Percentiles rank a stretch among this genome's conserved stretches.
phyloP scores from a whole-genome alignment of 371 early-diverging fungal genomes.

The Apophysomyces variabilis region DNA sequence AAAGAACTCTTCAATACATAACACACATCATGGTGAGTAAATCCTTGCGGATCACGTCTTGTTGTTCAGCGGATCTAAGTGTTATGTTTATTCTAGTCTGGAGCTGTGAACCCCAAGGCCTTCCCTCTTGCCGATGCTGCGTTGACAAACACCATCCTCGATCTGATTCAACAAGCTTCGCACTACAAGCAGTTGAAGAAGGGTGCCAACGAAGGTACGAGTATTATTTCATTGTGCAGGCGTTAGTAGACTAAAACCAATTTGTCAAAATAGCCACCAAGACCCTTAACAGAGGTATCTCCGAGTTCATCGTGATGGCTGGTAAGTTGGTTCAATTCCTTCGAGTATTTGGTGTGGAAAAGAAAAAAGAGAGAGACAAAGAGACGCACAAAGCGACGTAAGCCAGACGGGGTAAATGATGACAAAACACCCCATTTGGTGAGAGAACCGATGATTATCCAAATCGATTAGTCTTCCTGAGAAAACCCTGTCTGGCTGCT shows the following conservation, averaged over 20 bases:
- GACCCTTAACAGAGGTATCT: conserved; percentile 98
- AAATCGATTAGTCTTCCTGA: conserved; percentile 38
- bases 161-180: conserved; percentile 95
- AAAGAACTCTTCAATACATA: background rate
- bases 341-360: background rate
- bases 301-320: conserved; percentile 99
- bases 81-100: background rate
- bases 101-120: conserved; percentile 75
- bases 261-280: conserved; percentile 79
- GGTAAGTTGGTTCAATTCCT: conserved; percentile 36
- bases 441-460: conserved; percentile 20
- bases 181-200: conserved; percentile 99
- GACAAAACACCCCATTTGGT: conserved; percentile 22
- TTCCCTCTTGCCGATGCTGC: conserved; percentile 94
- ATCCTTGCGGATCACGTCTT: background rate
- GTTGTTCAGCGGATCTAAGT: background rate
- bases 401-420: conserved; percentile 16
- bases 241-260: background rate
- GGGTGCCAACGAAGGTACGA: conserved; percentile 98
- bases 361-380: background rate
- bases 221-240: background rate
- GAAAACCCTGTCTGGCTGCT: background rate
- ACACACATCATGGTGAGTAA: background rate
- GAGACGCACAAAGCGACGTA: background rate
- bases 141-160: conserved; percentile 93